A percentile compares a stretch with the other conserved stretches of the same genome.
phyloP scores from a whole-genome alignment of 2,329 filamentous ascomycete genomes.

The Stromatinia cepivora region DNA sequence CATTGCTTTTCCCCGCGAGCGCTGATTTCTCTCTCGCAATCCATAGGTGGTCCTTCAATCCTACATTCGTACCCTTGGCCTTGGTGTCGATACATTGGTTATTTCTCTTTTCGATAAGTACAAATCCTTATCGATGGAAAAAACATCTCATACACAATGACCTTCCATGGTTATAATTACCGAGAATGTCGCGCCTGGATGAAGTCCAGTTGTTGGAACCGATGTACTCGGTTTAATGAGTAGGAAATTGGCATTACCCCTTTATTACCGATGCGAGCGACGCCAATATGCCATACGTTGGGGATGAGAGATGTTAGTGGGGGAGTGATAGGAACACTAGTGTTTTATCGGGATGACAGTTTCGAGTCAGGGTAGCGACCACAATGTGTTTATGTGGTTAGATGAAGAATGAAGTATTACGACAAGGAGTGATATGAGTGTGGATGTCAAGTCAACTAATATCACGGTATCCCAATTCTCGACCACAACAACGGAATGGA shows the following conservation, averaged over 20 bases:
- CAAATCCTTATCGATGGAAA: slow-evolving; percentile 69
- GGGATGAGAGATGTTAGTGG: slow-evolving; percentile 62
- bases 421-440: slow-evolving; percentile 13
- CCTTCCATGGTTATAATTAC: slow-evolving; percentile 79
- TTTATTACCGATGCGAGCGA: slow-evolving; percentile 66
- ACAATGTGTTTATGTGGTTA: slow-evolving; percentile 74
- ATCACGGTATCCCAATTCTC: not conserved
- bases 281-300: slow-evolving; percentile 60
- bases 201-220: slow-evolving; percentile 72
- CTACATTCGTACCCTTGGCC: slow-evolving; percentile 58
- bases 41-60: slow-evolving; percentile 71
- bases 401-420: slow-evolving; percentile 30
- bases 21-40: slow-evolving; percentile 75
- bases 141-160: slow-evolving; percentile 71
- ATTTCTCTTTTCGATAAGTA: slow-evolving; percentile 72
- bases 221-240: slow-evolving; percentile 72
- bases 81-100: slow-evolving; percentile 51
- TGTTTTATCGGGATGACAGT: slow-evolving; percentile 47
- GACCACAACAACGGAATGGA: not conserved
- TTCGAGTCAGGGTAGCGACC: slow-evolving; percentile 69
- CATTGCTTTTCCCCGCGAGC: slow-evolving; percentile 58
- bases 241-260: slow-evolving; percentile 78
- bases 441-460: not conserved
- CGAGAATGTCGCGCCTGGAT: slow-evolving; percentile 71
- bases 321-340: slow-evolving; percentile 51